Evolutionary conservation across 2,329 filamentous ascomycete genomes (phyloP), one percentile per base, ranked within the genome.

Genomic region (Knufia petricola): DNA sequence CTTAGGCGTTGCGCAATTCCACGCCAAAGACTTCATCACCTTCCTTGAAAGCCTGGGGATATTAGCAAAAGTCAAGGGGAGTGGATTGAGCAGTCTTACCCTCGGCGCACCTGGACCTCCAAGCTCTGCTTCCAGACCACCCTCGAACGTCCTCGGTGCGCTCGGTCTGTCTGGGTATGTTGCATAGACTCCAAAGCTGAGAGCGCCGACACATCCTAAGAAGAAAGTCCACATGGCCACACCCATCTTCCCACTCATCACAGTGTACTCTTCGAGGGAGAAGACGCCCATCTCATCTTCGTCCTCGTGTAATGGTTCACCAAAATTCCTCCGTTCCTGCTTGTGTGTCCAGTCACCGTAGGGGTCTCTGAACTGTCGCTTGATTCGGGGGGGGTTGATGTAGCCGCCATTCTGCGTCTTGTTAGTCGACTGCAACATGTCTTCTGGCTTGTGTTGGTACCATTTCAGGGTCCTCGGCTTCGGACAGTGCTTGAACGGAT

Each of bases 261-360:
- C 90, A 49, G 82, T 92, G 72, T 98, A 96, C 61, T 89, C 83
- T 66, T 92, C 82, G 2, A 87, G 81, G 44, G 86, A 84, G 70
- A 98, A 90, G 56, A 95, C 84, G 59, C 88, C 89, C 50, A 96
- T 75, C 50, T 88, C 77, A 66, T 98, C 94, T 68, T 95, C 85
- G 68, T 98, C 92, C 69, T 98, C 94, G 68, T 98, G 90, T 46
- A 94, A 81, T 10, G 90, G 87, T 69, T 98, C 94, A 68, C 89
- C 89, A 66, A 86, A 96, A 76, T 98, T 96, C 62, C 92, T 81
- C 65, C 89, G 83, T 69, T 96, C 92, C 72, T 98, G 92, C 68
- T 88, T 85, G 70, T 98, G 90, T 87, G 88, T 96, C 87, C 88
- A 98, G 64, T 87, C 82, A 64, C 70, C 90, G 66, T 96, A 79